Evolutionary conservation across 257 asterid species (phyloP), one percentile per base, ranked within the genome.

Genomic region (Solanum chiquidenum): DNA sequence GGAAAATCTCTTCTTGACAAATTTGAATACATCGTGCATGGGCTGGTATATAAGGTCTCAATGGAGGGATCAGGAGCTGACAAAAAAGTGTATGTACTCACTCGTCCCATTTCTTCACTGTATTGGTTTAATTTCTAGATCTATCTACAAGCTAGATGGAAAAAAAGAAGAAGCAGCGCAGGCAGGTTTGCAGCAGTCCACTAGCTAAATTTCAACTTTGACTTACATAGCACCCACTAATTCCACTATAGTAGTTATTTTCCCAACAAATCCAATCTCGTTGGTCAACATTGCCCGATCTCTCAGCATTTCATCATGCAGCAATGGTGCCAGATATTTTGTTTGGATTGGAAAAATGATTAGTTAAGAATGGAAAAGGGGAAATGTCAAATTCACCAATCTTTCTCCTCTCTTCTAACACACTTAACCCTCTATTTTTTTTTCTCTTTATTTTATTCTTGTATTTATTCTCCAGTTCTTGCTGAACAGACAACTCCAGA

Each of bases 21-120:
- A 89, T 96, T 96, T 83, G 99, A 96, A 92, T 95, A 94, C 88
- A 94, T 96, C 86, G 94, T 96, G 98, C 98, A 95, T 88, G 98
- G 99, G 35, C 92, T 96, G 88, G 87, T 94, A 85, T 96, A 94
- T 87, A 96, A 96, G 93, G 94, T 95, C 88, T 58, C 97, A 34
- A 97, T 93, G 87, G 95, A 91, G 75, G 88, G 66, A 85, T 80
- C 86, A n/a, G 88, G 86, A 55, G 87, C 88, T 86, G 92, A 83
- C 31, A 71, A 87, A 58, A 92, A 92, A 93, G 94, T 94, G 98
- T 95, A 93, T 29, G 98, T 86, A 84, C 88, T 77, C 49, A 40
- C 73, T 87, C 62, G 35, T n/a, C 79, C 60, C 87, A 27, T 85
- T 85, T 68, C 27, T 85, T 85, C 64, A 29, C 27, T 79, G 38